Conservation (phyloP, 495 filamentous ascomycete genomes). For the Talaromyces stipitatus region DNA sequence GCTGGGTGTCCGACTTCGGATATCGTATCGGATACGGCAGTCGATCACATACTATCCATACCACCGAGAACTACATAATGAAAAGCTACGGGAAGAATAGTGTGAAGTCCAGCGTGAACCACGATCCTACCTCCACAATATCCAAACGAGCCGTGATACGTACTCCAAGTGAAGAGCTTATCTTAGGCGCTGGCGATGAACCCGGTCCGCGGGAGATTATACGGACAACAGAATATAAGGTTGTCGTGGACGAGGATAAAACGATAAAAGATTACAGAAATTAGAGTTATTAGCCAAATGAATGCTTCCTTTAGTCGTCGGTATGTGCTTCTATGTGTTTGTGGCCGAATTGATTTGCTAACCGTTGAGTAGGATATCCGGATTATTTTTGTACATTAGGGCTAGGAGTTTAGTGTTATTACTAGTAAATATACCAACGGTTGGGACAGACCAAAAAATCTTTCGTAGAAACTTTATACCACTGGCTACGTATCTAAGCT, state of each 20-base stretch:
- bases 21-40: conserved; percentile 5
- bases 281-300: neutral
- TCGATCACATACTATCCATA: conserved; percentile 16
- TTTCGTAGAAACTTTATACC: no score
- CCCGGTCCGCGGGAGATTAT: conserved; percentile 27
- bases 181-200: conserved; percentile 20
- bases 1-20: conserved; percentile 23
- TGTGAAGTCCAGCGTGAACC: conserved; percentile 10
- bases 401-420: neutral
- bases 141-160: conserved; percentile 14
- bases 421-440: no score
- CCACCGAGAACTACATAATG: conserved; percentile 25
- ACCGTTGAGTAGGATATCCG: neutral
- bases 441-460: no score
- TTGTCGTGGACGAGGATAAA: conserved; percentile 22
- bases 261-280: neutral
- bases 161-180: conserved; percentile 39
- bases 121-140: conserved; percentile 22
- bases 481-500: no score
- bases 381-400: neutral
- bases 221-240: conserved; percentile 39
- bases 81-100: conserved; percentile 24
- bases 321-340: neutral
- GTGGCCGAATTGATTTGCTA: neutral
- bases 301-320: no score